Conservation (phyloP, 208 protist genomes). For the Wallacemonas collosoma region DNA sequence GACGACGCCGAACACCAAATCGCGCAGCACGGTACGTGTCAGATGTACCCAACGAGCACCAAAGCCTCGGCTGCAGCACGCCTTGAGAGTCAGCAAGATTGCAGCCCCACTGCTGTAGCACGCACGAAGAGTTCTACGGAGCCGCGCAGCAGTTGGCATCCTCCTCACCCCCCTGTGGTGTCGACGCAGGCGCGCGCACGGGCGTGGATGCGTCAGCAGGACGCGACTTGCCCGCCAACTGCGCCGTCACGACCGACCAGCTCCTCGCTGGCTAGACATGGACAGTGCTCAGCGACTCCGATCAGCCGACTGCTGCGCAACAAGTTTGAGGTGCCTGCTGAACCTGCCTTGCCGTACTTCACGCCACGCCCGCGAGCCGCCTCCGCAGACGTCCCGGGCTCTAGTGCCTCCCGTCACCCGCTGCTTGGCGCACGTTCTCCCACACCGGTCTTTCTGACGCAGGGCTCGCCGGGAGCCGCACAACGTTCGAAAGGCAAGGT, state of each 20-base stretch:
- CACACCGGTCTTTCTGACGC: conserved; percentile 1
- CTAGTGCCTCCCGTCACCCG: not conserved
- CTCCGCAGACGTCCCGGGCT: not conserved
- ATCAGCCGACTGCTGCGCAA: conserved; percentile 1
- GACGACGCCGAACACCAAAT: no score
- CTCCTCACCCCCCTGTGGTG: not conserved
- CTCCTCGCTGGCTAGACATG: not conserved
- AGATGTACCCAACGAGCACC: no score
- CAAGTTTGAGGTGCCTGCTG: not conserved
- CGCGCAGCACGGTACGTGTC: no score
- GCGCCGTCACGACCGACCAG: not conserved
- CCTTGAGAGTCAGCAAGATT: no score
- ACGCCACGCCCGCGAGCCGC: not conserved
- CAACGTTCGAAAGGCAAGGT: not conserved
- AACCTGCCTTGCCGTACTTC: conserved; percentile 5
- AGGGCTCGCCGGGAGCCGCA: not conserved
- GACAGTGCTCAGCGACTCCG: not conserved
- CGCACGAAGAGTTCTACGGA: not conserved
- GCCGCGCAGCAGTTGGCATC: not conserved
- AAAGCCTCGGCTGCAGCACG: no score
- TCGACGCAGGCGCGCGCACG: not conserved
- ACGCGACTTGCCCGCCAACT: not conserved
- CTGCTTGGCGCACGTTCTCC: not conserved
- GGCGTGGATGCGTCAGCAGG: conserved; percentile 3
- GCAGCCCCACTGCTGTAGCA: no score